Evolutionary conservation across 2,329 filamentous ascomycete species (phyloP).

Genomic region (Metarhizium album): DNA sequence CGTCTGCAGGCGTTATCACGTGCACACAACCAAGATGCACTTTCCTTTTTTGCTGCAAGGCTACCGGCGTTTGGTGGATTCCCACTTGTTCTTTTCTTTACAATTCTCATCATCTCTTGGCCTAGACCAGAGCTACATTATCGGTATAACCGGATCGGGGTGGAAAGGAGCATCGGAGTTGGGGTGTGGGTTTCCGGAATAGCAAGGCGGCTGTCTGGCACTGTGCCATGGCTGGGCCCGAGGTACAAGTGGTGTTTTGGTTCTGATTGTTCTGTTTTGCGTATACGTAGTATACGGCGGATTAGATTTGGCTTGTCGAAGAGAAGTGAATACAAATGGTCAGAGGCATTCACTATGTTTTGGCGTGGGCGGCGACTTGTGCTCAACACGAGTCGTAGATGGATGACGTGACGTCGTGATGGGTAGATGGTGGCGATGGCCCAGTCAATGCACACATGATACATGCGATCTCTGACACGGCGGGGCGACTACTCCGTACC

Average conservation of each 20-base stretch:
- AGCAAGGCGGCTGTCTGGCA: constrained; percentile 1
- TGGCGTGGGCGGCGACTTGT: no score
- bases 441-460: no score
- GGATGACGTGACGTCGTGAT: no score
- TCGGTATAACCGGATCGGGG: background rate
- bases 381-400: no score
- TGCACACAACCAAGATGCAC: background rate
- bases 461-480: no score
- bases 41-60: background rate
- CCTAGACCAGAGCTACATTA: background rate
- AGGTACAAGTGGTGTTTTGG: constrained; percentile 4
- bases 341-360: no score
- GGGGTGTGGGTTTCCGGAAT: constrained; percentile 2
- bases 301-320: background rate
- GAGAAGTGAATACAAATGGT: background rate
- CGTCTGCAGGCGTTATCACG: constrained; percentile 4
- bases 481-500: no score
- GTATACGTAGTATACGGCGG: background rate
- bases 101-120: background rate
- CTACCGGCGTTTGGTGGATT: background rate
- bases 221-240: constrained; percentile 1
- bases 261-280: background rate
- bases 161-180: constrained; percentile 2
- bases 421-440: no score
- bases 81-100: background rate